These are phyloP conservation scores for Pseudocercospora ulei DNA, from an alignment of 2,329 filamentous ascomycete species.

Conservation along the genomic window DNA sequence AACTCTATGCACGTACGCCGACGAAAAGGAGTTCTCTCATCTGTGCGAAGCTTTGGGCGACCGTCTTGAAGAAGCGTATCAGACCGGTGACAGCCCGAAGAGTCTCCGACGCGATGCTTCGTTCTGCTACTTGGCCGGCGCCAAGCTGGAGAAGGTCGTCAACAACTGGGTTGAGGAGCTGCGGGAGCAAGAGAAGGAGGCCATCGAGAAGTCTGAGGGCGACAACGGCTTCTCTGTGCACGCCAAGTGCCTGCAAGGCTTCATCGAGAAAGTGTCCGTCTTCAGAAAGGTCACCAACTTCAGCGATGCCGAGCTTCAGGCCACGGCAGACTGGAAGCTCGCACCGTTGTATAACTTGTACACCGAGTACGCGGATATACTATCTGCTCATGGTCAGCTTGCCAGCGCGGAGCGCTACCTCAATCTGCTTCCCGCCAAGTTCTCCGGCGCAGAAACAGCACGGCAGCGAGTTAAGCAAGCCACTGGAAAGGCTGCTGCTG, in stretches of 20 bases:
- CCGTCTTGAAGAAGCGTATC: slow-evolving; percentile 62
- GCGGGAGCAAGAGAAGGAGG: slow-evolving; percentile 68
- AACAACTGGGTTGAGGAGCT: slow-evolving; percentile 87
- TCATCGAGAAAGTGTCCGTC: slow-evolving; percentile 96
- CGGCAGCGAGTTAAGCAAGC: slow-evolving; percentile 77
- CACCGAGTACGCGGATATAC: slow-evolving; percentile 90
- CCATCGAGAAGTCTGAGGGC: slow-evolving; percentile 49
- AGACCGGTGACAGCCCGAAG: slow-evolving; percentile 43
- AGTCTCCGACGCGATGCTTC: slow-evolving; percentile 70
- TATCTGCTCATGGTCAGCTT: slow-evolving; percentile 80
- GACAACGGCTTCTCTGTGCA: slow-evolving; percentile 88
- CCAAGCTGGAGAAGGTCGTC: slow-evolving; percentile 95
- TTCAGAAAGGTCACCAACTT: slow-evolving; percentile 94
- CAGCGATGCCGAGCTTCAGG: slow-evolving; percentile 62
- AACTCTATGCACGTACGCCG: slow-evolving; percentile 87
- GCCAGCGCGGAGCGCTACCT: slow-evolving; percentile 83
- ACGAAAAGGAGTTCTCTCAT: slow-evolving; percentile 82
- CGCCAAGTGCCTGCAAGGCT: slow-evolving; percentile 74
- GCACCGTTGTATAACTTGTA: slow-evolving; percentile 85
- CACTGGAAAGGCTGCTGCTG: slow-evolving; percentile 46
- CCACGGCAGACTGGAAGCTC: slow-evolving; percentile 78
- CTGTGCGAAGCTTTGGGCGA: slow-evolving; percentile 93
- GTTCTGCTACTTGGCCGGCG: slow-evolving; percentile 92
- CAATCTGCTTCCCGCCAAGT: slow-evolving; percentile 69
- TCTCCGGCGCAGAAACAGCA: slow-evolving; percentile 78